These are phyloP conservation scores for Backusella tuberculispora DNA, from an alignment of 192 early-diverging fungal species.

Conservation along the genomic window DNA sequence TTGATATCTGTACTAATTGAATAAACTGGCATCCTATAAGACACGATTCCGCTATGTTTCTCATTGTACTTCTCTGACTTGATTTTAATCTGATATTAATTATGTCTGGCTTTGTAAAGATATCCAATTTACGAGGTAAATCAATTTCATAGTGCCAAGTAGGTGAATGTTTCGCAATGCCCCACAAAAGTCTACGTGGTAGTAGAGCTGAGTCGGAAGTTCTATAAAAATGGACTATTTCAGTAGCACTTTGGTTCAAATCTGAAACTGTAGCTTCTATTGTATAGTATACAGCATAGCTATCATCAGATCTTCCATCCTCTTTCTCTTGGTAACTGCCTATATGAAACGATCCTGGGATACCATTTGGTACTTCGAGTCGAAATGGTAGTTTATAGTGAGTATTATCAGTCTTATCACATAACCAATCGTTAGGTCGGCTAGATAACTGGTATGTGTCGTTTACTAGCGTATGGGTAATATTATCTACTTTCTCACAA, in stretches of 20 bases:
- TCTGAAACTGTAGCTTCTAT: background rate
- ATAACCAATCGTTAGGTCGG: background rate
- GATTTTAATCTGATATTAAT: constrained; percentile 5
- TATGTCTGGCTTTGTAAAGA: background rate
- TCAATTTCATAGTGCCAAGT: constrained; percentile 20
- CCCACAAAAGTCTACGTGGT: constrained; percentile 19
- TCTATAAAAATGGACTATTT: constrained; percentile 7
- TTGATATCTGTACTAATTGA: constrained; percentile 2
- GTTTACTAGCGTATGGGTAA: background rate
- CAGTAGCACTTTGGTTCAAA: constrained; percentile 5
- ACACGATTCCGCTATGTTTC: background rate
- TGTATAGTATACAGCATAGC: background rate
- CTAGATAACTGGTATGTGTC: constrained; percentile 11
- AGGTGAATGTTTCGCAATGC: constrained; percentile 13
- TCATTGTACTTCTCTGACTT: background rate
- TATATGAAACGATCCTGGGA: background rate
- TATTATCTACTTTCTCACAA: background rate
- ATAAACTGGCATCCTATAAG: constrained; percentile 16
- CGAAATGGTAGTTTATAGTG: background rate
- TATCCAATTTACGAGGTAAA: constrained; percentile 11
- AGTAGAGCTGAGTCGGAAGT: background rate
- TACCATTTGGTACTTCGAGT: background rate
- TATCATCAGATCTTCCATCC: background rate
- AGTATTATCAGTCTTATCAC: background rate
- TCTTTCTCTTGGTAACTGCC: background rate